phyloP scores from a whole-genome alignment of 306 rosid species.

The Alnus glutinosa region DNA sequence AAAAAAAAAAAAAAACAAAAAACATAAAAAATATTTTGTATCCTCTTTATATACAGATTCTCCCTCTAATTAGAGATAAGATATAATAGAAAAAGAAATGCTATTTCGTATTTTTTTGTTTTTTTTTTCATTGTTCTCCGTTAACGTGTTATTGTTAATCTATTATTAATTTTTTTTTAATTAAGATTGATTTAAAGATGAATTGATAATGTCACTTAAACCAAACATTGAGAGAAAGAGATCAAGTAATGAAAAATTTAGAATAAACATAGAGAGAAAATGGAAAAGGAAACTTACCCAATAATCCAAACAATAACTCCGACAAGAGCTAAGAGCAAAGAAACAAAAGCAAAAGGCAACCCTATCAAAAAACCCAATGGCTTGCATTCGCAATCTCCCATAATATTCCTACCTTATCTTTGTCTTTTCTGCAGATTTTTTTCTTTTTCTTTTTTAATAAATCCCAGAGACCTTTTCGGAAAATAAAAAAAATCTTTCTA shows the following conservation, averaged over 20 bases:
- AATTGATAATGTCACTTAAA: too few species aligned
- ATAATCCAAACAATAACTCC: conserved; percentile 42
- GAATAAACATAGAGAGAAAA: neutral
- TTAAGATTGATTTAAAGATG: too few species aligned
- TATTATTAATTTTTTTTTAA: too few species aligned
- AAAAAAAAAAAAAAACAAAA: too few species aligned
- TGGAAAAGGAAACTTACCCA: conserved; percentile 28
- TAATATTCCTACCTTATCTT: neutral
- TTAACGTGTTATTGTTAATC: too few species aligned
- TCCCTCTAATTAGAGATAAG: too few species aligned
- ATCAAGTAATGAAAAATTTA: neutral
- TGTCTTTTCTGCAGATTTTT: neutral
- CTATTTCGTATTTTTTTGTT: too few species aligned
- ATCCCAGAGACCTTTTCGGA: neutral
- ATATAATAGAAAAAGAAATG: too few species aligned
- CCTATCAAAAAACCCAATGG: conserved; percentile 54
- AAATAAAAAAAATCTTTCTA: neutral
- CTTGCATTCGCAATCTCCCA: conserved; percentile 31
- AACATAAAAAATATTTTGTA: too few species aligned
- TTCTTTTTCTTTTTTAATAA: neutral
- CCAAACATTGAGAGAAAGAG: too few species aligned
- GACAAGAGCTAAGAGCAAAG: conserved; percentile 37
- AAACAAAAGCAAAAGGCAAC: conserved; percentile 45
- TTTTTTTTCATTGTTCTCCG: too few species aligned
- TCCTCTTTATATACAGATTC: too few species aligned